A percentile compares a stretch with the other conserved stretches of the same genome.
These are phyloP conservation scores for Rosa multiflora DNA, from an alignment of 306 rosid species.

Conservation along the genomic window DNA sequence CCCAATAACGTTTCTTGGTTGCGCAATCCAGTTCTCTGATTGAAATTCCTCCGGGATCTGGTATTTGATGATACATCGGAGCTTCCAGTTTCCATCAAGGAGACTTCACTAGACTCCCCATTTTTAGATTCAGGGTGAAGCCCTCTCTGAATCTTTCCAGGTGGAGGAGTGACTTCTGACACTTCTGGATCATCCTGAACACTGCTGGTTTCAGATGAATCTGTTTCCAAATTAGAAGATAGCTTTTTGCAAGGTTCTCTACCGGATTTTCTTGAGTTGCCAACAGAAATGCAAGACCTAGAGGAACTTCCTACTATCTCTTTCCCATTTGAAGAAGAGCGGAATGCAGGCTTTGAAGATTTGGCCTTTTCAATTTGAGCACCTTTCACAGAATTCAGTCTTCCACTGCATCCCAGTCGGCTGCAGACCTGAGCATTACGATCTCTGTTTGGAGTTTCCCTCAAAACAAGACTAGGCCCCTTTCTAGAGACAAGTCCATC, in stretches of 20 bases:
- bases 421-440: slow-evolving; percentile 68
- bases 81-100: slow-evolving; percentile 58
- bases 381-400: slow-evolving; percentile 56
- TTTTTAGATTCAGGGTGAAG: slow-evolving; percentile 38
- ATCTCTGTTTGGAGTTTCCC: slow-evolving; percentile 70
- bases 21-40: slow-evolving; percentile 50
- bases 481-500: slow-evolving; percentile 64
- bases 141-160: slow-evolving; percentile 54
- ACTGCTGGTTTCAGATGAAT: slow-evolving; percentile 78
- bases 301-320: slow-evolving; percentile 84
- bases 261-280: slow-evolving; percentile 55
- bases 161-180: slow-evolving; percentile 44
- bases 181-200: slow-evolving; percentile 67
- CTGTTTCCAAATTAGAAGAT: slow-evolving; percentile 56
- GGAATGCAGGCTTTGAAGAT: slow-evolving; percentile 51
- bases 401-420: slow-evolving; percentile 74
- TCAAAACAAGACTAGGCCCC: slow-evolving; percentile 58
- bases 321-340: slow-evolving; percentile 58
- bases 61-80: slow-evolving; percentile 59
- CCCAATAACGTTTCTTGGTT: slow-evolving; percentile 45
- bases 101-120: slow-evolving; percentile 37
- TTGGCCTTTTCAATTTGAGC: slow-evolving; percentile 60
- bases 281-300: slow-evolving; percentile 37
- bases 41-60: slow-evolving; percentile 54
- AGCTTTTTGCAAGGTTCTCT: slow-evolving; percentile 46